phyloP scores from a whole-genome alignment of 805 yeast genomes.

The Candida vartiovaarae region DNA sequence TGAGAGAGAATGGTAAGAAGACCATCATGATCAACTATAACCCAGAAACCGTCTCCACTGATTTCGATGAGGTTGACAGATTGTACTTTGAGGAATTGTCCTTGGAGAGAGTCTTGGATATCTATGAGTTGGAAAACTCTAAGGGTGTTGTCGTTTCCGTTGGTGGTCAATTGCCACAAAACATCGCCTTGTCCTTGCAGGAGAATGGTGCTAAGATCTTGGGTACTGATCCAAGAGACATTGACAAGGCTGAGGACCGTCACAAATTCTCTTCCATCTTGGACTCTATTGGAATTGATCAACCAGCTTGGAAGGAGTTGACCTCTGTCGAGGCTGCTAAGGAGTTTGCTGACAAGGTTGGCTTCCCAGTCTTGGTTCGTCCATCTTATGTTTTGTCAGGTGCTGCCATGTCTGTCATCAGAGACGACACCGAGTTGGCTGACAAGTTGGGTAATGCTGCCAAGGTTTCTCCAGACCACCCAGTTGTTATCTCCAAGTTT shows the following conservation, averaged over 20 bases:
- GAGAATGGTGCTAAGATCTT: conserved; percentile 77
- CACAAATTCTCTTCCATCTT: conserved; percentile 93
- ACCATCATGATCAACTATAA: conserved; percentile 96
- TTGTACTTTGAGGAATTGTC: conserved; percentile 93
- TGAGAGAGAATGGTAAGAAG: conserved; percentile 78
- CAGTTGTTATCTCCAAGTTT: conserved; percentile 94
- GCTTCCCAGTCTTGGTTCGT: conserved; percentile 93
- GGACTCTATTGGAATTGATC: conserved; percentile 90
- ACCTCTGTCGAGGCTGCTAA: conserved; percentile 82
- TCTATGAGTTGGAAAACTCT: conserved; percentile 86
- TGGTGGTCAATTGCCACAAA: conserved; percentile 98
- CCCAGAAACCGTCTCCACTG: conserved; percentile 98
- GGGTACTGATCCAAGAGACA: conserved; percentile 92
- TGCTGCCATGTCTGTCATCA: conserved; percentile 97
- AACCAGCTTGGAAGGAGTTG: conserved; percentile 96
- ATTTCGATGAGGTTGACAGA: conserved; percentile 96
- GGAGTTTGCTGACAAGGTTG: conserved; percentile 75
- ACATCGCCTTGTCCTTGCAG: conserved; percentile 84
- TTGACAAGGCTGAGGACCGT: conserved; percentile 97
- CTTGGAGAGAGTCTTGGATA: conserved; percentile 95
- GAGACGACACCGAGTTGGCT: conserved; percentile 71
- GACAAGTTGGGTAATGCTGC: conserved; percentile 81
- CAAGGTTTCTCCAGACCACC: conserved; percentile 90
- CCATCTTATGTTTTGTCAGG: conserved; percentile 97
- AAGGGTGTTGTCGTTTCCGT: conserved; percentile 92